These are phyloP conservation scores for Penicillium macrosclerotiorum DNA, from an alignment of 495 filamentous ascomycete genomes.

Conservation along the genomic window DNA sequence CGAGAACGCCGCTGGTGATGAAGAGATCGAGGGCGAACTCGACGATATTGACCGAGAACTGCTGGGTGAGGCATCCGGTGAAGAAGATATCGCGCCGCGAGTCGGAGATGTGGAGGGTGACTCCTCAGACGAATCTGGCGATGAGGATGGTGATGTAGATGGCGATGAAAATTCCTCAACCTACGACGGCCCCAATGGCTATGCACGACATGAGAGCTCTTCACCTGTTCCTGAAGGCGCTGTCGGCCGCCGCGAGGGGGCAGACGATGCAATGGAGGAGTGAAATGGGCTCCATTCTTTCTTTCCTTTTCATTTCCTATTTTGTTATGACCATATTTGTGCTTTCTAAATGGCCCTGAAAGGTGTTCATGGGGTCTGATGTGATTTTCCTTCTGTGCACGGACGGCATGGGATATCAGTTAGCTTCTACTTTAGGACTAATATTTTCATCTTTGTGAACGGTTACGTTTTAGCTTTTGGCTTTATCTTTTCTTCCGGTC, in stretches of 20 bases:
- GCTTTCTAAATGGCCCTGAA: too few species aligned
- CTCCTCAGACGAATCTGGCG: slow-evolving; percentile 30
- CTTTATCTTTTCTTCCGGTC: too few species aligned
- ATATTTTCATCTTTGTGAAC: too few species aligned
- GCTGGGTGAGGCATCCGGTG: slow-evolving; percentile 47
- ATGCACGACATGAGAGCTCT: slow-evolving; percentile 40
- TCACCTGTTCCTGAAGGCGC: slow-evolving; percentile 21
- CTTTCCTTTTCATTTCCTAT: slow-evolving; percentile 5
- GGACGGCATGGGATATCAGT: too few species aligned
- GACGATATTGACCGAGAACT: slow-evolving; percentile 54
- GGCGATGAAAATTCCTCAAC: slow-evolving; percentile 43
- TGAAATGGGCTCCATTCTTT: slow-evolving; percentile 14
- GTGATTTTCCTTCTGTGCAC: too few species aligned
- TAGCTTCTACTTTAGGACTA: too few species aligned
- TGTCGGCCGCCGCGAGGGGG: slow-evolving; percentile 22
- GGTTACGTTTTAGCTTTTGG: too few species aligned
- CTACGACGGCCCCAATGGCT: slow-evolving; percentile 41
- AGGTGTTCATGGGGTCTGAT: too few species aligned
- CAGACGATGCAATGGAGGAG: slow-evolving; percentile 36
- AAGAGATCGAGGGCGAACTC: slow-evolving; percentile 42
- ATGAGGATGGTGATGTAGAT: slow-evolving; percentile 34
- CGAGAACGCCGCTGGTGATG: slow-evolving; percentile 24
- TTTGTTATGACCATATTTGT: slow-evolving; percentile 3
- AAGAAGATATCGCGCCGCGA: slow-evolving; percentile 34
- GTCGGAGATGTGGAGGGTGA: slow-evolving; percentile 26